Percentiles rank a stretch among this genome's conserved stretches.
phyloP scores from a whole-genome alignment of 139 green algal species.

The Monoraphidium neglectum region DNA sequence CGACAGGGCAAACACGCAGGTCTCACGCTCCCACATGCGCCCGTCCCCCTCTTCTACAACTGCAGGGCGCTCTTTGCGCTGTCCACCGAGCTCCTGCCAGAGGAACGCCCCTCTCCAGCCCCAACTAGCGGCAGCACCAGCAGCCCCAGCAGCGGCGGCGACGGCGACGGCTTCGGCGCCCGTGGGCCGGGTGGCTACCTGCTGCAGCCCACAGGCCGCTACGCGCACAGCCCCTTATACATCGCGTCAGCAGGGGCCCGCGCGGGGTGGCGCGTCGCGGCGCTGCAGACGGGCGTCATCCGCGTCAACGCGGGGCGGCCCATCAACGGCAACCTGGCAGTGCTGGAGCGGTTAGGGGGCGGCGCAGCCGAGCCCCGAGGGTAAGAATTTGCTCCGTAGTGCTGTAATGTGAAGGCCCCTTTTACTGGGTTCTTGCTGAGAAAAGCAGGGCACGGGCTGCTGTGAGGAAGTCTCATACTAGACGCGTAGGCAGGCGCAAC shows the following conservation, averaged over 20 bases:
- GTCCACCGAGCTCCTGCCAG: constrained; percentile 36
- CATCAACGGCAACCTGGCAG: constrained; percentile 40
- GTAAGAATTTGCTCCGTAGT: no score
- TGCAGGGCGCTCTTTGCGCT: constrained; percentile 41
- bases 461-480: no score
- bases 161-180: not conserved
- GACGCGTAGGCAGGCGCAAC: no score
- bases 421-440: no score
- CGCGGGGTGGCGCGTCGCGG: constrained; percentile 33
- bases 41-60: not conserved
- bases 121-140: not conserved
- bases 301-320: constrained; percentile 42
- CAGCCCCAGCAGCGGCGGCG: not conserved
- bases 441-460: no score
- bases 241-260: constrained; percentile 3
- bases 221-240: constrained; percentile 37
- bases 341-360: constrained; percentile 12
- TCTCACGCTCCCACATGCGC: not conserved
- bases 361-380: no score
- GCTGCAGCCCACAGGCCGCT: constrained; percentile 44
- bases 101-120: not conserved
- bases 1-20: not conserved
- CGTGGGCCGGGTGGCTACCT: constrained; percentile 4
- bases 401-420: no score
- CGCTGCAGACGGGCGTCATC: constrained; percentile 6